Conservation (phyloP, 2,329 filamentous ascomycete species). For the Xylariomycetidae sp. region DNA sequence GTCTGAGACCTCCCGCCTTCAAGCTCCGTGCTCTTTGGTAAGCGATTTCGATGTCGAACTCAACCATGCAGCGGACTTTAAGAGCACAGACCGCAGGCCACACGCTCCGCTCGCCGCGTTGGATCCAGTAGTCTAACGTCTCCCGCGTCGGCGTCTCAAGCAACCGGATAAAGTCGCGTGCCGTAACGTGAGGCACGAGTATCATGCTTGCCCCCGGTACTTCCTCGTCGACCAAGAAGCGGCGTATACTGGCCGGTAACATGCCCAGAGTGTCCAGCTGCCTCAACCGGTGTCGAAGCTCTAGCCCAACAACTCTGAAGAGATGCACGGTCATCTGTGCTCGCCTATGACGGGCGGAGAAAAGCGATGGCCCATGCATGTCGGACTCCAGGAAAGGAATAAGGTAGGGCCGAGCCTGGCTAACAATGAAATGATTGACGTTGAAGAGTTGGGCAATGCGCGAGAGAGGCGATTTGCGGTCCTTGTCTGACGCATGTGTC, state of each 20-base stretch:
- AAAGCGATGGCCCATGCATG: slow-evolving; percentile 66
- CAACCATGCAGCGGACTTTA: slow-evolving; percentile 74
- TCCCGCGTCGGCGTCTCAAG: slow-evolving; percentile 77
- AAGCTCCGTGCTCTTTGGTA: slow-evolving; percentile 72
- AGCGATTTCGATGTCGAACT: slow-evolving; percentile 79
- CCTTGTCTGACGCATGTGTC: slow-evolving; percentile 58
- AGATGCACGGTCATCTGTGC: slow-evolving; percentile 53
- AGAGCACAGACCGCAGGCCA: slow-evolving; percentile 86
- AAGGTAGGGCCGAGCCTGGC: slow-evolving; percentile 83
- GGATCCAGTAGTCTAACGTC: slow-evolving; percentile 77
- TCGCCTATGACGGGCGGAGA: slow-evolving; percentile 51
- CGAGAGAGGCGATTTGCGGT: slow-evolving; percentile 59
- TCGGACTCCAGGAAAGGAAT: slow-evolving; percentile 79
- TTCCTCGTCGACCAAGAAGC: slow-evolving; percentile 77
- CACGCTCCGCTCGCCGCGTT: slow-evolving; percentile 76
- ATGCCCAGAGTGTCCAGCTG: slow-evolving; percentile 74
- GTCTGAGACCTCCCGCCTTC: slow-evolving; percentile 44
- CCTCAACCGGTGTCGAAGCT: slow-evolving; percentile 72
- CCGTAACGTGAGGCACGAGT: slow-evolving; percentile 71
- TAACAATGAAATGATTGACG: slow-evolving; percentile 92
- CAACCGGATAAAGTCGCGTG: slow-evolving; percentile 67
- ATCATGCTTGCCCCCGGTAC: slow-evolving; percentile 74
- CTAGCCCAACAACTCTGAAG: slow-evolving; percentile 64
- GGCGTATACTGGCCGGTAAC: slow-evolving; percentile 62
- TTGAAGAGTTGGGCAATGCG: slow-evolving; percentile 81